These are phyloP conservation scores for Epichloe gansuensis DNA, from an alignment of 2,329 filamentous ascomycete genomes.

Conservation along the genomic window DNA sequence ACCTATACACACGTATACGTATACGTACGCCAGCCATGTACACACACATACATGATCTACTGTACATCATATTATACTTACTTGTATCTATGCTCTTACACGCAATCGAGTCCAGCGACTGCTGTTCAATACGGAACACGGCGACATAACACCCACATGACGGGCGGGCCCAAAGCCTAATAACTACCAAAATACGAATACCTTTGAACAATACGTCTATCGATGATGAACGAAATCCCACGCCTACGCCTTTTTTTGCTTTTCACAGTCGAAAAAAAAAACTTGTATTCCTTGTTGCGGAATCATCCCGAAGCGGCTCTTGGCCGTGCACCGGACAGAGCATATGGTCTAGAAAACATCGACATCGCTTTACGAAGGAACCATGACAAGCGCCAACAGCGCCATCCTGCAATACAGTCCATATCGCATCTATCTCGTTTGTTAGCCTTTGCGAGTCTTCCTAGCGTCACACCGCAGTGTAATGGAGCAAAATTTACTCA, in stretches of 20 bases:
- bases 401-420: conserved; percentile 98
- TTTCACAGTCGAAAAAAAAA: background rate
- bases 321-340: background rate
- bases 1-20: background rate
- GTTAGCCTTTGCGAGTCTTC: background rate
- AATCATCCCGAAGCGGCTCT: background rate
- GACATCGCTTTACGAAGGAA: conserved; percentile 11
- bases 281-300: background rate
- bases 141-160: background rate
- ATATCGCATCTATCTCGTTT: conserved; percentile 67
- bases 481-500: conserved; percentile 39
- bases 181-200: conserved; percentile 1
- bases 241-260: conserved; percentile 1
- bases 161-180: background rate
- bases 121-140: background rate
- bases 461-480: background rate
- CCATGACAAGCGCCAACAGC: conserved; percentile 82
- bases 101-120: conserved; percentile 6
- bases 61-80: background rate
- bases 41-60: background rate
- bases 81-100: conserved; percentile 1
- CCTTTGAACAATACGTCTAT: conserved; percentile 3
- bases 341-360: background rate
- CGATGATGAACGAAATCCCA: background rate
- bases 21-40: background rate